Conservation (phyloP, 2,329 filamentous ascomycete species). For the Aotearoamyces nothofagi region DNA sequence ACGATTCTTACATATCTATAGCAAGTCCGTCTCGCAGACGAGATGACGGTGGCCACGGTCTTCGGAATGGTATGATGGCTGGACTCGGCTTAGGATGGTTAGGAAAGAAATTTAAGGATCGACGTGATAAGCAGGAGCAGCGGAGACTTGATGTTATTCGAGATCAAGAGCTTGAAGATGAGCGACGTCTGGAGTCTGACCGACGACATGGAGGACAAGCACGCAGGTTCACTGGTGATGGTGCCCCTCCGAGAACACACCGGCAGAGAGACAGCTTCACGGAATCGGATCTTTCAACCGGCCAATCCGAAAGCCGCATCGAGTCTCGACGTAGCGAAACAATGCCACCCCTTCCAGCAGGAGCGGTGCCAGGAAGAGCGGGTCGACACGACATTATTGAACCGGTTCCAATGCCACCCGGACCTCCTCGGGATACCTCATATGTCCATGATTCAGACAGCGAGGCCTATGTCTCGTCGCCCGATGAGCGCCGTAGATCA, state of each 20-base stretch:
- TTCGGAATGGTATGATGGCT: constrained; percentile 33
- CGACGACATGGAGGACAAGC: constrained; percentile 37
- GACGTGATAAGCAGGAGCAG: constrained; percentile 37
- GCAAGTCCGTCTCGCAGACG: constrained; percentile 40
- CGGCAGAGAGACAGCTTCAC: constrained; percentile 8
- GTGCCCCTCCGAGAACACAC: constrained; percentile 31
- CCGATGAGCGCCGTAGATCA: constrained; percentile 14
- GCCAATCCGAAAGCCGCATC: constrained; percentile 16
- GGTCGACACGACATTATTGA: constrained; percentile 21
- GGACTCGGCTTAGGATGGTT: constrained; percentile 55
- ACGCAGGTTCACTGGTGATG: constrained; percentile 57
- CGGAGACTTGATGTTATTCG: constrained; percentile 25
- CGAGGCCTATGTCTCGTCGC: constrained; percentile 27
- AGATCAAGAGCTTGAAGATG: constrained; percentile 35
- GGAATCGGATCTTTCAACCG: constrained; percentile 16
- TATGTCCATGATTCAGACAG: constrained; percentile 24
- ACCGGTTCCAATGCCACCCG: constrained; percentile 34
- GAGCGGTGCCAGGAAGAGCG: constrained; percentile 4
- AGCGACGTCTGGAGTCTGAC: constrained; percentile 35
- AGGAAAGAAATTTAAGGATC: constrained; percentile 46
- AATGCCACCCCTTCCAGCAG: constrained; percentile 23
- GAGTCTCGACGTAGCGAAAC: constrained; percentile 25
- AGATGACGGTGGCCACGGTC: constrained; percentile 26
- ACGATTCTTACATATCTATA: constrained; percentile 41
- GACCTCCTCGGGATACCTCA: constrained; percentile 31